A percentile compares a stretch with the other conserved stretches of the same genome.
Evolutionary conservation across 495 filamentous ascomycete species (phyloP).

Genomic region (Neurospora sp.): DNA sequence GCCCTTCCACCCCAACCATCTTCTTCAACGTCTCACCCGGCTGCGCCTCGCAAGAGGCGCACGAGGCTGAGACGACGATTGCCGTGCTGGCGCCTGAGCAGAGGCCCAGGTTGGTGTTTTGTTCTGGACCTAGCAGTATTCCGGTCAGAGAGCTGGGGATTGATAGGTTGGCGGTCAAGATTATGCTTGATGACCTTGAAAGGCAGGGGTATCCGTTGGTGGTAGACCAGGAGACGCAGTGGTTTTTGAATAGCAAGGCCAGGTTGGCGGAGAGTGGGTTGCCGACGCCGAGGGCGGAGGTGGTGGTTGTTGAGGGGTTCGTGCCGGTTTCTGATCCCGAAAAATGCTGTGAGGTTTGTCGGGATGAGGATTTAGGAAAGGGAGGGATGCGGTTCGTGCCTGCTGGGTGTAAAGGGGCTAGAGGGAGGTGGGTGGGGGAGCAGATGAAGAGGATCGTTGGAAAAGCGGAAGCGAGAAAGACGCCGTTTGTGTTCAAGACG

Average conservation of each 20-base stretch:
- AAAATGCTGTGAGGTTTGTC: conserved; percentile 10
- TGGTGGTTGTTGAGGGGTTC: too few species aligned
- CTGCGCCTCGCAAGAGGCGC: conserved; percentile 3
- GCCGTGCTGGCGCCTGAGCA: conserved; percentile 14
- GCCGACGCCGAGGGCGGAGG: conserved; percentile 13
- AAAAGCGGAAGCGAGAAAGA: conserved; percentile 2
- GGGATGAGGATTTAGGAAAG: background rate
- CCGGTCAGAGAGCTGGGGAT: conserved; percentile 12
- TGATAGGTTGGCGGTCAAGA: conserved; percentile 18
- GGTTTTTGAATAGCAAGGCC: conserved; percentile 23
- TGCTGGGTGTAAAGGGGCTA: conserved; percentile 8
- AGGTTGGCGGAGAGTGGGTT: conserved; percentile 14
- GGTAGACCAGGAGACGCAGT: conserved; percentile 18
- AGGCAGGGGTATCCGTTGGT: conserved; percentile 6
- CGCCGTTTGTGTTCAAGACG: conserved; percentile 26
- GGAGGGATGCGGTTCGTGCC: conserved; percentile 7
- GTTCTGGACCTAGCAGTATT: conserved; percentile 13
- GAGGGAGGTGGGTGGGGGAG: conserved; percentile 13
- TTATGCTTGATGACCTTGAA: conserved; percentile 16
- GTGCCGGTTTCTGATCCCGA: too few species aligned
- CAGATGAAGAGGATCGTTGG: conserved; percentile 12
- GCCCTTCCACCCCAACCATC: conserved; percentile 8
- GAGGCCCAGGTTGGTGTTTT: conserved; percentile 20
- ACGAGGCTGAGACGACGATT: conserved; percentile 21
- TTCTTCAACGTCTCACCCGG: conserved; percentile 13